Evolutionary conservation across 108 stramenopile genomes (phyloP).

Genomic region (Cyclotella cryptica): DNA sequence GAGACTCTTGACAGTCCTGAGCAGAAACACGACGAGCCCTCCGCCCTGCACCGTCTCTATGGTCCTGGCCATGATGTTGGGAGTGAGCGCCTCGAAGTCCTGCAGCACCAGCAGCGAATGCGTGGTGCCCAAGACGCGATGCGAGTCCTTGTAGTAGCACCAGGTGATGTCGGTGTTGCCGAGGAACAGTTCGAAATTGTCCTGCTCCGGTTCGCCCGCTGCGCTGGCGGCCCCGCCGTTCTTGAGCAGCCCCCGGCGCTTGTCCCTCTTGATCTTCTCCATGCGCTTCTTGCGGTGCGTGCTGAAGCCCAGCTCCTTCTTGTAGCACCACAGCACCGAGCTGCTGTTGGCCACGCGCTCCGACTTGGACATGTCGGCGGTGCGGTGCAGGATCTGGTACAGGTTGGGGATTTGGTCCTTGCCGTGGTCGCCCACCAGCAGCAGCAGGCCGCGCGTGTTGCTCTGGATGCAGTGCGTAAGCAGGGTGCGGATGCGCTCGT

Average conservation of each 20-base stretch:
- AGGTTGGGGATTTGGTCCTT: constrained; percentile 99
- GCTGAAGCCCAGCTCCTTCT: constrained; percentile 98
- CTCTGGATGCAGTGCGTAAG: constrained; percentile 88
- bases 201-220: constrained; percentile 56
- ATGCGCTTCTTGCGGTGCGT: constrained; percentile 94
- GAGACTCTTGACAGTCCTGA: constrained; percentile 94
- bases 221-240: constrained; percentile 15
- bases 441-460: constrained; percentile 89
- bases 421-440: constrained; percentile 98
- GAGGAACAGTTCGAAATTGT: constrained; percentile 99
- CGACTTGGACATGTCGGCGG: constrained; percentile 82
- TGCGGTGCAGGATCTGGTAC: constrained; percentile 90
- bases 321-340: constrained; percentile 98
- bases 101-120: constrained; percentile 97
- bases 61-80: constrained; percentile 97
- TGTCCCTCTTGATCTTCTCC: constrained; percentile 95
- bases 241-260: constrained; percentile 76
- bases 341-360: constrained; percentile 25
- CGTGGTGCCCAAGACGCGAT: constrained; percentile 95
- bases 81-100: constrained; percentile 99
- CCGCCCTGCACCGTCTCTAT: constrained; percentile 99
- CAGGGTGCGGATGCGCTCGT: constrained; percentile 94
- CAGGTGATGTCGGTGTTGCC: constrained; percentile 94
- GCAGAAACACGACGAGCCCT: constrained; percentile 95
- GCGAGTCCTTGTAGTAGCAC: constrained; percentile 99